These are phyloP conservation scores for Codiaeum variegatum DNA, from an alignment of 441 rosid genomes.

Conservation along the genomic window DNA sequence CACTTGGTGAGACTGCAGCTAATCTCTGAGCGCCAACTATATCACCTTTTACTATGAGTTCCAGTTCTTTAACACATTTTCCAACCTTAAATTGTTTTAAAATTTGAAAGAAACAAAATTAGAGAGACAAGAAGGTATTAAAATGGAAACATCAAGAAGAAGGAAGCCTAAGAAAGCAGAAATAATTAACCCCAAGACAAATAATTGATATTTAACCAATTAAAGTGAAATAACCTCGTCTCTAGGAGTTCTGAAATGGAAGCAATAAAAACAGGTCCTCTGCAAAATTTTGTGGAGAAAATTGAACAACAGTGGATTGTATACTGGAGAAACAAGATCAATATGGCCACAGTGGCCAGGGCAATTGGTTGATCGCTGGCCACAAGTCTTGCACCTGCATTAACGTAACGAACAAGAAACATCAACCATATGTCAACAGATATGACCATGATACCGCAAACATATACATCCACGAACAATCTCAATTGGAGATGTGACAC, in stretches of 20 bases:
- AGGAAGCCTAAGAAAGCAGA: conserved; percentile 9
- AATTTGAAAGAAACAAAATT: conserved; percentile 2
- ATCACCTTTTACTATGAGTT: conserved; percentile 80
- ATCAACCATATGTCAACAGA: not conserved
- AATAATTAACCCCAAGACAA: not conserved
- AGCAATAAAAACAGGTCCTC: conserved; percentile 68
- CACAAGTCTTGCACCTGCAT: conserved; percentile 81
- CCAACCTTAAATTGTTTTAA: conserved; percentile 46
- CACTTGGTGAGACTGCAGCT: conserved; percentile 29
- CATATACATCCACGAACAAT: not conserved
- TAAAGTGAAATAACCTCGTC: conserved; percentile 39
- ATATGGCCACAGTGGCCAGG: conserved; percentile 97
- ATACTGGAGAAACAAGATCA: conserved; percentile 65
- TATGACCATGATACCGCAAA: not conserved
- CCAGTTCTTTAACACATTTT: conserved; percentile 56
- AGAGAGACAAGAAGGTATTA: conserved; percentile 11
- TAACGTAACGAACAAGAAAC: not conserved
- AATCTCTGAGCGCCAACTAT: conserved; percentile 64
- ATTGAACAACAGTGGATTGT: conserved; percentile 80
- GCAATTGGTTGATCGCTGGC: conserved; percentile 53
- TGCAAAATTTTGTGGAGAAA: conserved; percentile 55
- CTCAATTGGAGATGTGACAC: not conserved
- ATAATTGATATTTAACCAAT: conserved; percentile 1
- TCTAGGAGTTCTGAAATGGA: conserved; percentile 43
- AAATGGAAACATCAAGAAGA: conserved; percentile 1